Percentiles rank a stretch among this genome's conserved stretches.
Conservation (phyloP, 1,139 yeast genomes). For the Pichia sp. region DNA sequence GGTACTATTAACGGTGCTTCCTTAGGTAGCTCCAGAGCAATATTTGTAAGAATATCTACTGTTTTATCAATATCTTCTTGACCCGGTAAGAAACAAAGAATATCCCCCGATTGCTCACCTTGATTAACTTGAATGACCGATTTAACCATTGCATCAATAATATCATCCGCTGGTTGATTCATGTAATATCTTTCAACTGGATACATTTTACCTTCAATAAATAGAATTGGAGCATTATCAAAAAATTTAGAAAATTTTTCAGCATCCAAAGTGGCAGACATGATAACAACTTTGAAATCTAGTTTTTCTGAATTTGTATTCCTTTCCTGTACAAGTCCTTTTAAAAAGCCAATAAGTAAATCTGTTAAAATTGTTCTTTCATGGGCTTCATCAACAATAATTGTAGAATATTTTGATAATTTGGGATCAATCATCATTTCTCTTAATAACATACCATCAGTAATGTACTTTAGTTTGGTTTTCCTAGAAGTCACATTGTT, state of each 20-base stretch:
- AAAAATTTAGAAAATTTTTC: slow-evolving; percentile 80
- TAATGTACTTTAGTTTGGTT: slow-evolving; percentile 76
- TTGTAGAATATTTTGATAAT: slow-evolving; percentile 60
- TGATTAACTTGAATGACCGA: slow-evolving; percentile 73
- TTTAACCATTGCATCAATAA: slow-evolving; percentile 73
- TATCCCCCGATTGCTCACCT: slow-evolving; percentile 80
- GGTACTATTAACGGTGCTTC: slow-evolving; percentile 74
- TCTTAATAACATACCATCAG: slow-evolving; percentile 96
- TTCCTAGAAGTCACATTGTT: slow-evolving; percentile 45
- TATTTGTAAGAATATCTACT: slow-evolving; percentile 51
- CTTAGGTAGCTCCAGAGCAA: slow-evolving; percentile 62
- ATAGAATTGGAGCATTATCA: slow-evolving; percentile 69
- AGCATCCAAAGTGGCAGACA: slow-evolving; percentile 98
- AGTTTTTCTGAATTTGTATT: slow-evolving; percentile 34
- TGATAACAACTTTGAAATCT: slow-evolving; percentile 55
- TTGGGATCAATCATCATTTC: slow-evolving; percentile 76
- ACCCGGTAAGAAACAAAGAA: slow-evolving; percentile 86
- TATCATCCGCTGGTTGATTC: slow-evolving; percentile 59
- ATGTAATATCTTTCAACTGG: slow-evolving; percentile 73
- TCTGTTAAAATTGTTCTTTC: slow-evolving; percentile 93
- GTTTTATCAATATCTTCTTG: slow-evolving; percentile 95
- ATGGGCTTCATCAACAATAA: slow-evolving; percentile 96
- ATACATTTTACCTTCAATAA: slow-evolving; percentile 84
- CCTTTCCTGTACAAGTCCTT: slow-evolving; percentile 47
- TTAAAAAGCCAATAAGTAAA: slow-evolving; percentile 79